Conservation (phyloP, 2,329 filamentous ascomycete genomes). For the Verticillium tricorpus region DNA sequence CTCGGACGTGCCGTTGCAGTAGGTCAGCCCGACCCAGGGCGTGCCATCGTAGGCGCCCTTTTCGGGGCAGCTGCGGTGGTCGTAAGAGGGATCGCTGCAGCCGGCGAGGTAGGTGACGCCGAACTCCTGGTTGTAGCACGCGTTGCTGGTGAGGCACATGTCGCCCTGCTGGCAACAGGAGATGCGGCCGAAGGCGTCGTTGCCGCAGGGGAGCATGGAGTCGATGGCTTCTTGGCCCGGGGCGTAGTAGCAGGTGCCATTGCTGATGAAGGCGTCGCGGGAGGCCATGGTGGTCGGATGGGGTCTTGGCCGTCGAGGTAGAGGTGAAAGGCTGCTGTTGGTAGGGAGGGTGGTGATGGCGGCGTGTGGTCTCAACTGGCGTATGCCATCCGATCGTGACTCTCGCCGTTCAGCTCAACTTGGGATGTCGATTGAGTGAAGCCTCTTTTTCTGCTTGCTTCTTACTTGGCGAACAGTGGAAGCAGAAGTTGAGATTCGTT, state of each 20-base stretch:
- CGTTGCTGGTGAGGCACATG: constrained; percentile 23
- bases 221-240: constrained; percentile 6
- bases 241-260: constrained; percentile 26
- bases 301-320: neutral
- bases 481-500: neutral
- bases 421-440: neutral
- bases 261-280: constrained; percentile 21
- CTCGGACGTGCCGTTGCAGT: constrained; percentile 25
- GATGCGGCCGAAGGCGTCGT: constrained; percentile 21
- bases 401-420: neutral
- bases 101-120: constrained; percentile 32
- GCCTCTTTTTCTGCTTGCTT: neutral
- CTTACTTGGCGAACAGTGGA: neutral
- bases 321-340: no score
- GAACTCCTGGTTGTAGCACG: constrained; percentile 11
- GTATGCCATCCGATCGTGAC: neutral
- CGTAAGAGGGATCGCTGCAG: constrained; percentile 27
- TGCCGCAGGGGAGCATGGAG: constrained; percentile 27
- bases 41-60: constrained; percentile 18
- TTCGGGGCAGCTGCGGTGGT: constrained; percentile 25
- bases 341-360: neutral
- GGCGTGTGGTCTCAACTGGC: neutral
- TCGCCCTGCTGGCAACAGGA: constrained; percentile 27
- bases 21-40: constrained; percentile 28
- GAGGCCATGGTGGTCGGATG: neutral